These are phyloP conservation scores for Serendipita sp. DNA, from an alignment of 768 basidiomycete species.

Conservation along the genomic window DNA sequence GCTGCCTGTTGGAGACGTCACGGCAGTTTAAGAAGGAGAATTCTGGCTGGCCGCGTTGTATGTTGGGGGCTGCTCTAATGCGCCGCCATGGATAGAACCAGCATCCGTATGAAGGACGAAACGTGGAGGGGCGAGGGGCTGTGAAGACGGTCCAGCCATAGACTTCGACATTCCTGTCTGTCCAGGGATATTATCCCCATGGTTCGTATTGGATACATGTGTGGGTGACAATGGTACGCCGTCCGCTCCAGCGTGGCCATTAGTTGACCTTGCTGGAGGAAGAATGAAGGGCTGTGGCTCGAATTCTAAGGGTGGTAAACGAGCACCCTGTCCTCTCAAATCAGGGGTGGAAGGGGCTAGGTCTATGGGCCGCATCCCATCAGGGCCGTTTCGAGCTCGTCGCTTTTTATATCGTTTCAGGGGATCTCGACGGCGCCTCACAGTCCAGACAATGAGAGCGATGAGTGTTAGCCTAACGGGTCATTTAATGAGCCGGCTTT, in stretches of 20 bases:
- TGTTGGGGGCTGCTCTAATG: constrained; percentile 60
- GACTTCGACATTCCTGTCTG: constrained; percentile 15
- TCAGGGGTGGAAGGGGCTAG: neutral
- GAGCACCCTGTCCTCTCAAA: neutral
- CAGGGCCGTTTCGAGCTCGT: neutral
- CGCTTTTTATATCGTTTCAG: neutral
- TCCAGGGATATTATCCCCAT: constrained; percentile 18
- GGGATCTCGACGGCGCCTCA: neutral
- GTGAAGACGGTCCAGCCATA: neutral
- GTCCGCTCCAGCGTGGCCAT: neutral
- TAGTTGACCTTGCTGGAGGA: neutral
- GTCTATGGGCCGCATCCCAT: neutral
- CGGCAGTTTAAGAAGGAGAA: too few relatives aligned
- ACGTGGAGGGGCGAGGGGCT: constrained; percentile 21
- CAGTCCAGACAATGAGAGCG: neutral
- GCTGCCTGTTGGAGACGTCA: too few relatives aligned
- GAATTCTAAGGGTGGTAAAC: neutral
- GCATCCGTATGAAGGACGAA: constrained; percentile 52
- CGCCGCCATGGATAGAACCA: constrained; percentile 37
- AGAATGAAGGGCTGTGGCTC: neutral
- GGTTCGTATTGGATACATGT: neutral
- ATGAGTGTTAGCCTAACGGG: neutral
- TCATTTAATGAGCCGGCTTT: too few relatives aligned
- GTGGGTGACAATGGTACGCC: constrained; percentile 1
- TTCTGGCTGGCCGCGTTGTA: constrained; percentile 23